phyloP scores from a whole-genome alignment of 139 green algal genomes.

The Picochlorum sp. region DNA sequence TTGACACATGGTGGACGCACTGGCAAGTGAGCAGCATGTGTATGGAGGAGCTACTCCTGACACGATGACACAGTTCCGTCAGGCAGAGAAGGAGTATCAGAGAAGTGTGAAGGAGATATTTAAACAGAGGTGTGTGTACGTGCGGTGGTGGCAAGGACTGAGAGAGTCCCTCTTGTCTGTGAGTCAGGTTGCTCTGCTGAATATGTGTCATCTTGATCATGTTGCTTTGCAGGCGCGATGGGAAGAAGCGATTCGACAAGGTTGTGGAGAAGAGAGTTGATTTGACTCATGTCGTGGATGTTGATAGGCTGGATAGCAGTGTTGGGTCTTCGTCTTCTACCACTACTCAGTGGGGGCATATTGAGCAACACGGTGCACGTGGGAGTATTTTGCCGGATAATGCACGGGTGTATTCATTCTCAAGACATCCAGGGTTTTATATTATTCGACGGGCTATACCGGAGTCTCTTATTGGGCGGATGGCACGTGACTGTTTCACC shows the following conservation, averaged over 20 bases:
- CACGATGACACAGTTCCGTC: slow-evolving; percentile 38
- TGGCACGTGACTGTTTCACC: slow-evolving; percentile 30
- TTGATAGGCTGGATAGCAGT: background rate
- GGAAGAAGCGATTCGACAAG: slow-evolving; percentile 19
- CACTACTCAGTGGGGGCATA: background rate
- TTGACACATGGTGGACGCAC: no score
- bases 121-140: background rate
- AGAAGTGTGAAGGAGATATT: slow-evolving; percentile 27
- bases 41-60: background rate
- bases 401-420: slow-evolving; percentile 8
- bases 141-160: background rate
- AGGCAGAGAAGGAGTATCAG: slow-evolving; percentile 51
- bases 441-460: slow-evolving; percentile 37
- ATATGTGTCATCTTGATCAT: background rate
- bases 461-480: slow-evolving; percentile 12
- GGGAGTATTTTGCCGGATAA: no score
- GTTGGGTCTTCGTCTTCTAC: background rate
- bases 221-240: slow-evolving; percentile 22
- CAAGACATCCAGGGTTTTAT: slow-evolving; percentile 37
- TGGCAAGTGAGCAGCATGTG: no score
- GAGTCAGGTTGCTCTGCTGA: background rate
- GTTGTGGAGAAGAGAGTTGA: slow-evolving; percentile 25
- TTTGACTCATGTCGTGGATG: slow-evolving; percentile 41
- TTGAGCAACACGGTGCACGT: no score
- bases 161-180: background rate